Percentiles rank a stretch among this genome's conserved stretches.
These are phyloP conservation scores for Penicillium hesseltinei DNA, from an alignment of 2,329 filamentous ascomycete species.

Conservation along the genomic window DNA sequence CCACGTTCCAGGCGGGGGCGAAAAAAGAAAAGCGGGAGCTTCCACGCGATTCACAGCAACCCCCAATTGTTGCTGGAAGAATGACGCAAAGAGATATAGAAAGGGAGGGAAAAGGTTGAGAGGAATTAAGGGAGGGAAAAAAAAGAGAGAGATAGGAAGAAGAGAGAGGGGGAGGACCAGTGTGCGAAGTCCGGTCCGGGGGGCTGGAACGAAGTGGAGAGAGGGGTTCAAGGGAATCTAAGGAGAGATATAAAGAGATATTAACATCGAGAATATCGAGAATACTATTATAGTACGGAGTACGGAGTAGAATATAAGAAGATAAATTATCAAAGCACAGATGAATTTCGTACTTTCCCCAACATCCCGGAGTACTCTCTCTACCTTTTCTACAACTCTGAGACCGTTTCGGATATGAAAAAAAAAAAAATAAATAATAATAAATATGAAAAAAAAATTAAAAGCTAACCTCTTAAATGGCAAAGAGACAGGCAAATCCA, in stretches of 20 bases:
- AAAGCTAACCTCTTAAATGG: neutral
- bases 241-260: neutral
- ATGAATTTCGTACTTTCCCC: neutral
- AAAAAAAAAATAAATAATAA: neutral
- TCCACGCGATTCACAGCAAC: constrained; percentile 7
- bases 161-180: constrained; percentile 3
- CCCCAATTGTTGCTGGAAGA: constrained; percentile 4
- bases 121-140: neutral
- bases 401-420: neutral
- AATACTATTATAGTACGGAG: no score
- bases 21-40: constrained; percentile 11
- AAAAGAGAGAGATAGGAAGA: constrained; percentile 3
- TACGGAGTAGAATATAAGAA: neutral
- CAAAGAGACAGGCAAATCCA: neutral
- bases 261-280: no score
- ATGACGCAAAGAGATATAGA: neutral
- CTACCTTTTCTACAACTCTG: neutral
- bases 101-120: neutral
- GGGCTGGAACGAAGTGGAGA: constrained; percentile 24
- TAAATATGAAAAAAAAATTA: neutral
- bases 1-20: constrained; percentile 15
- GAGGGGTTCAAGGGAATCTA: constrained; percentile 4
- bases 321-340: neutral
- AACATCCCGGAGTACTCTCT: neutral
- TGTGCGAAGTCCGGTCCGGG: constrained; percentile 22